phyloP scores from a whole-genome alignment of 306 rosid species.

The Astragalus membranaceus region DNA sequence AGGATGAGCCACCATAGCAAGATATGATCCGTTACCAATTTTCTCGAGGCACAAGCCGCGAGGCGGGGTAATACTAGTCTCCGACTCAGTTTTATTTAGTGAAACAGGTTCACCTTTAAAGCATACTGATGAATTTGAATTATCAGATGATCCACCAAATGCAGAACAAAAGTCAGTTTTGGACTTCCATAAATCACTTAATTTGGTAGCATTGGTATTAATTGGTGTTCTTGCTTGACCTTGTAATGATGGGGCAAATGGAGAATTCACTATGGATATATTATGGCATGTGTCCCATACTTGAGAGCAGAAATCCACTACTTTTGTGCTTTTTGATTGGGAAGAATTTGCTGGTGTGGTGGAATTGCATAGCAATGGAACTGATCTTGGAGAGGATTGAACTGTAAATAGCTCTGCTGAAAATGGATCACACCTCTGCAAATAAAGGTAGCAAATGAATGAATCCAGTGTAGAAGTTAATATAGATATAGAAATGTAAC shows the following conservation, averaged over 20 bases:
- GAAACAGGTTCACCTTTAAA: conserved; percentile 66
- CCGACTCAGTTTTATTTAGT: conserved; percentile 32
- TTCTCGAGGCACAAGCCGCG: conserved; percentile 81
- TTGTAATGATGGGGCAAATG: conserved; percentile 60
- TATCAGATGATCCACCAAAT: conserved; percentile 59
- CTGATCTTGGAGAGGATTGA: conserved; percentile 43
- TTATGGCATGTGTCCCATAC: conserved; percentile 79
- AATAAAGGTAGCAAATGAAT: conserved; percentile 11
- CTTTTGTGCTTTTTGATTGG: conserved; percentile 48
- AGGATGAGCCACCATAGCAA: conserved; percentile 81
- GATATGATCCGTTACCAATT: conserved; percentile 80
- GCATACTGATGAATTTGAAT: conserved; percentile 57
- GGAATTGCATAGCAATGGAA: conserved; percentile 83
- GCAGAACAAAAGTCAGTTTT: conserved; percentile 67
- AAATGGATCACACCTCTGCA: conserved; percentile 80
- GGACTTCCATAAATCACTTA: conserved; percentile 65
- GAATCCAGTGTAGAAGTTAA: conserved; percentile 3
- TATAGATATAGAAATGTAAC: not conserved
- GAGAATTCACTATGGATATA: conserved; percentile 61
- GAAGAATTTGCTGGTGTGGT: conserved; percentile 53
- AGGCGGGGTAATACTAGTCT: conserved; percentile 37
- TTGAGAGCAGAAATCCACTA: conserved; percentile 50
- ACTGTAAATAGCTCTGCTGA: conserved; percentile 58
- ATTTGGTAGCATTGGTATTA: conserved; percentile 36
- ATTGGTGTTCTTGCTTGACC: conserved; percentile 44